Conservation (phyloP, 2,329 filamentous ascomycete genomes). For the Colletotrichum echinochloae region DNA sequence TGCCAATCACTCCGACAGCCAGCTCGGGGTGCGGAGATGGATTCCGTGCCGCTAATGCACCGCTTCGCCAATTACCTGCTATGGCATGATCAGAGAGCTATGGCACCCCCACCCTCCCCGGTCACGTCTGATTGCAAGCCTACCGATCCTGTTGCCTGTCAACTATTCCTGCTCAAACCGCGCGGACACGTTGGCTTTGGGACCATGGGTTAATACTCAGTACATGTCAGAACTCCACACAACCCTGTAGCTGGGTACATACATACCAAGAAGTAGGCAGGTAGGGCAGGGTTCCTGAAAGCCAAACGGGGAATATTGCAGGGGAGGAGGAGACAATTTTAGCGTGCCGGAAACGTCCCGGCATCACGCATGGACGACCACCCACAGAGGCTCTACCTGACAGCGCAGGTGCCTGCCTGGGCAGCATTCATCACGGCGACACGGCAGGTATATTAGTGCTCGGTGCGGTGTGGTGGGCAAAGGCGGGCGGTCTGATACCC, state of each 20-base stretch:
- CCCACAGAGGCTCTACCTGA: conserved; percentile 22
- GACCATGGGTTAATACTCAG: conserved; percentile 6
- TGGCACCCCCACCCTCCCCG: not conserved
- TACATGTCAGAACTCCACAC: conserved; percentile 35
- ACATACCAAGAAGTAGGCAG: no score
- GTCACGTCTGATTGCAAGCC: not conserved
- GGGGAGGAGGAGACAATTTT: conserved; percentile 6
- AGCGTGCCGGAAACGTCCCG: conserved; percentile 18
- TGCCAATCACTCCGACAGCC: conserved; percentile 13
- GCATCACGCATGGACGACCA: not conserved
- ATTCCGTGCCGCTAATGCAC: not conserved
- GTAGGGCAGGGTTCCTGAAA: conserved; percentile 16
- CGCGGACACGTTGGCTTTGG: conserved; percentile 1
- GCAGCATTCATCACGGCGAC: not conserved
- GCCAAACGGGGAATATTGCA: conserved; percentile 36
- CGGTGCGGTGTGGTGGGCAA: not conserved
- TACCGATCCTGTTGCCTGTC: not conserved
- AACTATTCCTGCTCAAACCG: conserved; percentile 3
- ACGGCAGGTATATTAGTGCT: not conserved
- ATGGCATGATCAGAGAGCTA: not conserved
- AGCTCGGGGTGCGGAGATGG: not conserved
- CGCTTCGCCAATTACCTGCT: not conserved
- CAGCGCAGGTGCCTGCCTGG: conserved; percentile 8
- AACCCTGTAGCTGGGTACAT: conserved; percentile 24
- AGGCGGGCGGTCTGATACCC: not conserved